Conservation (phyloP, 2,329 filamentous ascomycete genomes). For the Sclerotinia trifoliorum region DNA sequence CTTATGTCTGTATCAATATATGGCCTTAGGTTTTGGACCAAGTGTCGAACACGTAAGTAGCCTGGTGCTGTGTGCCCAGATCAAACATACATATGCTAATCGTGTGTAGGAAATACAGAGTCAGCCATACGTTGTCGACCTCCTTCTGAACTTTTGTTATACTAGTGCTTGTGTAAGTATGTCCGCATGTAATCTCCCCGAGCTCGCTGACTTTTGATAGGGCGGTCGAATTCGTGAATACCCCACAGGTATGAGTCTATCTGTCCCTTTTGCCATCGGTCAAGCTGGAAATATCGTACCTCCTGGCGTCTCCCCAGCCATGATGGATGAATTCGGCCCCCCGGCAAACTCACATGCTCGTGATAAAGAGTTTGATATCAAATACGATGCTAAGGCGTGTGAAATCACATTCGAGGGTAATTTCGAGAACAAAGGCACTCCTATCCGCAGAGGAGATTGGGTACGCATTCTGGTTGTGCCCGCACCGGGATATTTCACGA, state of each 20-base stretch:
- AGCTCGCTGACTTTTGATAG: conserved; percentile 17
- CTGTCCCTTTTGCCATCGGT: conserved; percentile 31
- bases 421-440: conserved; percentile 26
- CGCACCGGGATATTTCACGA: conserved; percentile 18
- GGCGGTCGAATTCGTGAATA: conserved; percentile 36
- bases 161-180: conserved; percentile 35
- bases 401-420: conserved; percentile 32
- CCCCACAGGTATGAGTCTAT: conserved; percentile 40
- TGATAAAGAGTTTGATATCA: conserved; percentile 23
- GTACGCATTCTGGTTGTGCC: conserved; percentile 27
- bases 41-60: conserved; percentile 65
- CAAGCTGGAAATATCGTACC: not conserved
- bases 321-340: not conserved
- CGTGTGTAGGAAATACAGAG: conserved; percentile 62
- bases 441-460: conserved; percentile 37
- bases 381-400: conserved; percentile 27
- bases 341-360: not conserved
- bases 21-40: conserved; percentile 79
- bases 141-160: conserved; percentile 82
- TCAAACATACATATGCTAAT: not conserved
- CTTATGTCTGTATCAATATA: conserved; percentile 85
- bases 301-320: not conserved
- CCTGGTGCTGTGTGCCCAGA: not conserved
- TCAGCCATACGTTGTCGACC: conserved; percentile 79
- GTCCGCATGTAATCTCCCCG: not conserved